phyloP scores from a whole-genome alignment of 2,329 filamentous ascomycete species.

The Sporothrix brasiliensis region DNA sequence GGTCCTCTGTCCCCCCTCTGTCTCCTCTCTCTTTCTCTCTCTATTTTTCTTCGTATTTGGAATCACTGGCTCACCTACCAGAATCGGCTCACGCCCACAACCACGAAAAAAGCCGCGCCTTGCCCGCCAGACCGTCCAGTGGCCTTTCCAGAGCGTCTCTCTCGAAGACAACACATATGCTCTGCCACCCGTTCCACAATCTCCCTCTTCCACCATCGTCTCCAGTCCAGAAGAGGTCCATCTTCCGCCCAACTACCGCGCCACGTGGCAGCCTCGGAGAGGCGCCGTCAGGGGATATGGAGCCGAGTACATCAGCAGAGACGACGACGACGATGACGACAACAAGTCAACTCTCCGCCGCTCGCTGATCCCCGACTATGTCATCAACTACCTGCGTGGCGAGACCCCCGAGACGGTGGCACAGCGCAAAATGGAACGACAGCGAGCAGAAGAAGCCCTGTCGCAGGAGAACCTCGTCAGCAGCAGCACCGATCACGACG shows the following conservation, averaged over 20 bases:
- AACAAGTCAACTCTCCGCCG: constrained; percentile 39
- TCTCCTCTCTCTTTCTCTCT: neutral
- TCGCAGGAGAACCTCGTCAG: neutral
- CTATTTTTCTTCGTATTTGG: no score
- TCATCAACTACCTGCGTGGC: constrained; percentile 58
- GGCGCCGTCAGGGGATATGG: neutral
- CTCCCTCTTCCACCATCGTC: neutral
- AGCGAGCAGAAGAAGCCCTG: constrained; percentile 37
- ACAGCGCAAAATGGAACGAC: constrained; percentile 47
- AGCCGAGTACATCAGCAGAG: constrained; percentile 14
- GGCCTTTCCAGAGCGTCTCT: constrained; percentile 45
- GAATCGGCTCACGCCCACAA: neutral
- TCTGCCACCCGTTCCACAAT: neutral
- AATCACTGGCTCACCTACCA: neutral
- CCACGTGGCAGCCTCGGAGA: constrained; percentile 39
- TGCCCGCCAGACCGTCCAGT: constrained; percentile 40
- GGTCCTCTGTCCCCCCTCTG: neutral
- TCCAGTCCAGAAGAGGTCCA: neutral
- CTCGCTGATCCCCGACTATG: constrained; percentile 58
- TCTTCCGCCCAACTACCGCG: constrained; percentile 31
- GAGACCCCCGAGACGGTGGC: constrained; percentile 59
- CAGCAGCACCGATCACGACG: neutral
- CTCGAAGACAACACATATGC: constrained; percentile 35
- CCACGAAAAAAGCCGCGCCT: neutral
- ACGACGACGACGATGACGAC: constrained; percentile 34